Evolutionary conservation across 805 yeast species (phyloP).

Genomic region (Komagataella ulmi): DNA sequence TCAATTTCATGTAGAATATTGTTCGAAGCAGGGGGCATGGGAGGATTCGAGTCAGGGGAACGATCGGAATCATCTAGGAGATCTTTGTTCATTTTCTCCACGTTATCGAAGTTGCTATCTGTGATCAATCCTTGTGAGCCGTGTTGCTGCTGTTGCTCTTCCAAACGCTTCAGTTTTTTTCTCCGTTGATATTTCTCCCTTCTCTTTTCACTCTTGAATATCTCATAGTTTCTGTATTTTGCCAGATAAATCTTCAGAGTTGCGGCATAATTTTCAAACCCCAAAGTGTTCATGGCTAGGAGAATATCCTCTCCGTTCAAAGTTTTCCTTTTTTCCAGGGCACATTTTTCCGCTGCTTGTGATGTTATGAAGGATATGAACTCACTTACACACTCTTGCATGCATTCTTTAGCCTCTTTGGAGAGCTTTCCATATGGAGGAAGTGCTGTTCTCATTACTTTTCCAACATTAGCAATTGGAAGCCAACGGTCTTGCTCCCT

Average conservation of each 20-base stretch:
- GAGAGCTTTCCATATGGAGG: constrained; percentile 67
- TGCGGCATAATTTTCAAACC: constrained; percentile 60
- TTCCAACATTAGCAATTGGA: constrained; percentile 51
- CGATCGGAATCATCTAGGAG: neutral
- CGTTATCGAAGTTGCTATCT: neutral
- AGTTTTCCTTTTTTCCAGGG: constrained; percentile 54
- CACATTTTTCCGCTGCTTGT: constrained; percentile 50
- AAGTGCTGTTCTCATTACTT: constrained; percentile 64
- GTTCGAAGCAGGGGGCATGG: neutral
- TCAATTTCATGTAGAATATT: neutral
- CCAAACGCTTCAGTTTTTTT: neutral
- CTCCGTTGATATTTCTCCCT: constrained; percentile 20
- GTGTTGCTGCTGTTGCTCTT: neutral
- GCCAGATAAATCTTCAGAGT: constrained; percentile 56
- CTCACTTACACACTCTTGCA: constrained; percentile 60
- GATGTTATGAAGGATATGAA: constrained; percentile 57
- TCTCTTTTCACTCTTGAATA: constrained; percentile 53
- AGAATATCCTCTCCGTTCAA: constrained; percentile 62
- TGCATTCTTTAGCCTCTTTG: constrained; percentile 68
- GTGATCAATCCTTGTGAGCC: neutral
- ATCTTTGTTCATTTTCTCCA: neutral
- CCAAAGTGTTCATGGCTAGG: constrained; percentile 49
- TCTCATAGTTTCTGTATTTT: constrained; percentile 63
- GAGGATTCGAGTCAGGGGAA: neutral
- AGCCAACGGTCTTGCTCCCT: constrained; percentile 50